Evolutionary conservation across 202 grass and related monocot species (phyloP).

Genomic region (Setaria italica): DNA sequence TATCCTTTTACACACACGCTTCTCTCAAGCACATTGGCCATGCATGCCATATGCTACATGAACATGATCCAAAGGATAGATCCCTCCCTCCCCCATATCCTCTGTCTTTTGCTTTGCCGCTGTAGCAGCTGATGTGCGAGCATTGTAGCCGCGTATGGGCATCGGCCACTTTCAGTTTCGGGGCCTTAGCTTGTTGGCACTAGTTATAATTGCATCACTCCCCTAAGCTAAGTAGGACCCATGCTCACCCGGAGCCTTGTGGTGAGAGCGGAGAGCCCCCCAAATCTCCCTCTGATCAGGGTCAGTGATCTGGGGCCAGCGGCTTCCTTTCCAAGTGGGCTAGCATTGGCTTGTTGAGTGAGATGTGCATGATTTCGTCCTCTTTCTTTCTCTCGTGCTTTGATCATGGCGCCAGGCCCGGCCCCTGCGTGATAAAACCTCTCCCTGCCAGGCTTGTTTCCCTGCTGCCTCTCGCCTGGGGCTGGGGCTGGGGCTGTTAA

Average conservation of each 20-base stretch:
- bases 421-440: constrained; percentile 40
- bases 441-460: constrained; percentile 35
- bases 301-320: constrained; percentile 27
- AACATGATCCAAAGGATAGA: constrained; percentile 38
- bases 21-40: constrained; percentile 13
- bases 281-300: constrained; percentile 52
- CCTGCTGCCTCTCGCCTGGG: constrained; percentile 25
- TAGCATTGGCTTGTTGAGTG: constrained; percentile 8
- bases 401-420: constrained; percentile 9
- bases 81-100: constrained; percentile 17
- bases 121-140: background rate
- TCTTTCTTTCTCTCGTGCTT: constrained; percentile 16
- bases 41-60: constrained; percentile 21
- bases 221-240: constrained; percentile 22
- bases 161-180: constrained; percentile 38
- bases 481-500: background rate
- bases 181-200: background rate
- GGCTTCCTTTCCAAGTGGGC: constrained; percentile 49
- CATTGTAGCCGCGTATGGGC: constrained; percentile 43
- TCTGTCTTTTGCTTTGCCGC: constrained; percentile 41
- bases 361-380: background rate
- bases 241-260: constrained; percentile 30
- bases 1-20: constrained; percentile 33
- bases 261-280: background rate
- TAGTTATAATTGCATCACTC: background rate